Evolutionary conservation across 1,284 basidiomycete genomes (phyloP).

Genomic region (Cutaneotrichosporon curvatum): DNA sequence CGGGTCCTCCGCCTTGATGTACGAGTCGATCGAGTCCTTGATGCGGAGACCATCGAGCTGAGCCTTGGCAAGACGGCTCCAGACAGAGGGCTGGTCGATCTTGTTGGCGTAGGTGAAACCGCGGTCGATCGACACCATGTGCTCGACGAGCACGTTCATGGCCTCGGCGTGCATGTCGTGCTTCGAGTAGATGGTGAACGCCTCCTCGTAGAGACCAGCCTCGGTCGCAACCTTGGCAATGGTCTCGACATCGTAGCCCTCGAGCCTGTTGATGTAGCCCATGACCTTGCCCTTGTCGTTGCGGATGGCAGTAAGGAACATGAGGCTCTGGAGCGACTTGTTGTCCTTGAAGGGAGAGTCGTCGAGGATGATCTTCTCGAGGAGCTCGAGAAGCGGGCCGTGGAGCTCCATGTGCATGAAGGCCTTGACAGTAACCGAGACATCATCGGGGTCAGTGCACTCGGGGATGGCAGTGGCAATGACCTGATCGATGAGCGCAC

Average conservation of each 20-base stretch:
- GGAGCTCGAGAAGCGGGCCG: conserved; percentile 90
- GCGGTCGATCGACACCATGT: conserved; percentile 95
- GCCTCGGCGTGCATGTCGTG: conserved; percentile 88
- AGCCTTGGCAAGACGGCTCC: conserved; percentile 97
- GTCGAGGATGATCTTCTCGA: conserved; percentile 98
- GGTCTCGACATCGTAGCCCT: conserved; percentile 89
- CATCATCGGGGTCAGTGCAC: conserved; percentile 96
- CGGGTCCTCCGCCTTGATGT: conserved; percentile 97
- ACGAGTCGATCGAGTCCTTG: conserved; percentile 98
- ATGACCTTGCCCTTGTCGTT: conserved; percentile 99
- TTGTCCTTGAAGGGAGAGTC: conserved; percentile 97
- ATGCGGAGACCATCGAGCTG: conserved; percentile 97
- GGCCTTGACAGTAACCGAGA: conserved; percentile 96
- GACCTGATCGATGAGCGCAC: conserved; percentile 92
- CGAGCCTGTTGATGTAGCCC: conserved; percentile 93
- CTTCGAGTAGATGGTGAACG: conserved; percentile 93
- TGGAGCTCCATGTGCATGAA: conserved; percentile 97
- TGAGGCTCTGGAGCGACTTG: conserved; percentile 85
- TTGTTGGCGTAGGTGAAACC: conserved; percentile 95
- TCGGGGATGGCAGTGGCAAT: conserved; percentile 93
- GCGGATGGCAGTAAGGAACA: conserved; percentile 92
- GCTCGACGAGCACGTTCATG: conserved; percentile 96
- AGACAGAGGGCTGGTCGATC: conserved; percentile 92
- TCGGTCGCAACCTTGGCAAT: conserved; percentile 97
- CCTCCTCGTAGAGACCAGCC: conserved; percentile 93